These are phyloP conservation scores for Leishmania tropica DNA, from an alignment of 208 protist species.

Conservation along the genomic window DNA sequence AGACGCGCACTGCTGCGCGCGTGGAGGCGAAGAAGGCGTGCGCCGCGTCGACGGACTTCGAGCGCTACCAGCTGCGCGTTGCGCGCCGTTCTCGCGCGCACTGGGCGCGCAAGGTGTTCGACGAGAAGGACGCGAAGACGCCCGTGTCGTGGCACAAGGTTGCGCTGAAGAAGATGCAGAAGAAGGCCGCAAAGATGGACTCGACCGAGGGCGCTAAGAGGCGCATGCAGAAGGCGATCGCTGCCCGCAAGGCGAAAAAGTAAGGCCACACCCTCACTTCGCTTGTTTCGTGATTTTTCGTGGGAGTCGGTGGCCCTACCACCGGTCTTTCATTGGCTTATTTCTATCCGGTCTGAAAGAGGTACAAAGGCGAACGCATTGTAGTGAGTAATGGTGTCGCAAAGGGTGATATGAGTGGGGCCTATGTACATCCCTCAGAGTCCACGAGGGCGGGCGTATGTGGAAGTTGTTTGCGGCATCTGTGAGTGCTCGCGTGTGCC, in stretches of 20 bases:
- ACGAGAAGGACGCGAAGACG: conserved; percentile 87
- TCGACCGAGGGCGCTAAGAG: conserved; percentile 72
- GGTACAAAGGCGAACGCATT: background rate
- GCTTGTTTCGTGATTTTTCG: conserved; percentile 8
- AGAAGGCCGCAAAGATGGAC: conserved; percentile 88
- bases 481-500: background rate
- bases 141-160: conserved; percentile 92
- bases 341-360: background rate
- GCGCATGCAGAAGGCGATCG: conserved; percentile 89
- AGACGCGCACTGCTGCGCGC: conserved; percentile 76
- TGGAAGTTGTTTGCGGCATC: background rate
- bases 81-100: conserved; percentile 88
- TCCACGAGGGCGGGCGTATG: background rate
- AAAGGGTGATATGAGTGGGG: background rate
- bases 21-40: conserved; percentile 85
- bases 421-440: no score
- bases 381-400: background rate
- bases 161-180: conserved; percentile 84
- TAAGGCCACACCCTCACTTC: conserved; percentile 21
- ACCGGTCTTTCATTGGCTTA: background rate
- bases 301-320: no score
- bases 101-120: conserved; percentile 92
- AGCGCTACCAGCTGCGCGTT: conserved; percentile 92
- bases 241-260: conserved; percentile 66
- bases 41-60: conserved; percentile 87